These are phyloP conservation scores for Starmerella riodocensis DNA, from an alignment of 805 yeast genomes.

Conservation along the genomic window DNA sequence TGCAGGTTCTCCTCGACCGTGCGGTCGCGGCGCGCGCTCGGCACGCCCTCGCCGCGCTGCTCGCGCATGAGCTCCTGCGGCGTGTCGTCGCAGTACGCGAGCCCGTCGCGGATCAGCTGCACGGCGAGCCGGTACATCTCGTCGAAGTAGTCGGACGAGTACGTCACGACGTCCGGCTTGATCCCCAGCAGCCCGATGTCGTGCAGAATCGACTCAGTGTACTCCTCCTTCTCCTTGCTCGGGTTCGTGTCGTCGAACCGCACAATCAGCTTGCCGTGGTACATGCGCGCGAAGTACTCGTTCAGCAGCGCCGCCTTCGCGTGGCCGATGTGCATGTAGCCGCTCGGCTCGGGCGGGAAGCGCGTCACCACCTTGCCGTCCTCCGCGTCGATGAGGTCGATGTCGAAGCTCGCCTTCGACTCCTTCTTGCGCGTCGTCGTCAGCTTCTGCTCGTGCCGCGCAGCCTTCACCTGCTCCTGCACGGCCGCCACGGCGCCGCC, in stretches of 20 bases:
- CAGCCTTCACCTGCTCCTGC: conserved; percentile 55
- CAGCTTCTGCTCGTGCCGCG: conserved; percentile 54
- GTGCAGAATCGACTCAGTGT: conserved; percentile 84
- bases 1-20: conserved; percentile 80
- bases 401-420: conserved; percentile 90
- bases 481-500: conserved; percentile 56
- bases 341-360: conserved; percentile 99
- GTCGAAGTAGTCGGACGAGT: conserved; percentile 87
- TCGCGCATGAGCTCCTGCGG: conserved; percentile 92
- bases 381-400: conserved; percentile 79
- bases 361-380: conserved; percentile 95
- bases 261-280: conserved; percentile 90
- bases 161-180: conserved; percentile 78
- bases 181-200: conserved; percentile 84
- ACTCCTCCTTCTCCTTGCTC: conserved; percentile 87
- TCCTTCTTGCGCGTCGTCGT: conserved; percentile 61
- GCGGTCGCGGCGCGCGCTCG: conserved; percentile 84
- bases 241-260: conserved; percentile 99
- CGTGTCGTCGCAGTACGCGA: conserved; percentile 96
- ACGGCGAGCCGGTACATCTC: conserved; percentile 79
- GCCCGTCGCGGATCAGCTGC: conserved; percentile 82
- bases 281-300: conserved; percentile 89
- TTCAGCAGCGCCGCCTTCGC: conserved; percentile 96
- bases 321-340: conserved; percentile 97
- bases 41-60: conserved; percentile 95